These are phyloP conservation scores for Cladosporium oxysporum DNA, from an alignment of 2,329 filamentous ascomycete genomes.

Conservation along the genomic window DNA sequence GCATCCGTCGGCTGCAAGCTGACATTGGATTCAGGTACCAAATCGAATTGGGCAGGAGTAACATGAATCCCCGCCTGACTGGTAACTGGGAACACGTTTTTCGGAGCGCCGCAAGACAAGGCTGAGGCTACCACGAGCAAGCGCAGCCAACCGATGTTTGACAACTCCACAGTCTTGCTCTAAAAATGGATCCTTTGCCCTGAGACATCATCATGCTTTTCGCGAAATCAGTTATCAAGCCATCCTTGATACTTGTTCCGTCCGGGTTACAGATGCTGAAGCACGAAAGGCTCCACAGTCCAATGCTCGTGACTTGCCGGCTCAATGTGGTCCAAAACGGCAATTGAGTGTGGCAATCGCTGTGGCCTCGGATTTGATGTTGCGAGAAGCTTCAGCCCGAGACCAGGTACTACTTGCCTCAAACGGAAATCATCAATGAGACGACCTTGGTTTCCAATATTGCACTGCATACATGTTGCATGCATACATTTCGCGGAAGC, in stretches of 20 bases:
- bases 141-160: conserved; percentile 14
- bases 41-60: background rate
- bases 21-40: conserved; percentile 6
- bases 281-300: background rate
- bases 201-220: background rate
- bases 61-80: background rate
- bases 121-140: conserved; percentile 17
- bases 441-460: conserved; percentile 8
- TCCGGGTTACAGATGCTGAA: background rate
- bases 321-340: background rate
- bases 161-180: background rate
- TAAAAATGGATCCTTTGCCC: background rate
- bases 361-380: background rate
- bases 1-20: conserved; percentile 3
- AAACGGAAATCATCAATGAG: background rate
- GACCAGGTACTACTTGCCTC: background rate
- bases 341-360: background rate
- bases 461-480: conserved; percentile 1
- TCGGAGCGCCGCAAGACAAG: background rate
- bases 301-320: background rate
- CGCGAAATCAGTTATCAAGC: background rate
- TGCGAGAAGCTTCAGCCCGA: background rate
- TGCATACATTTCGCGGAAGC: background rate
- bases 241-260: background rate
- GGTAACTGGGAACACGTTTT: background rate